A percentile compares a stretch with the other conserved stretches of the same genome.
Conservation (phyloP, 805 yeast genomes). For the Yarrowia divulgata region DNA sequence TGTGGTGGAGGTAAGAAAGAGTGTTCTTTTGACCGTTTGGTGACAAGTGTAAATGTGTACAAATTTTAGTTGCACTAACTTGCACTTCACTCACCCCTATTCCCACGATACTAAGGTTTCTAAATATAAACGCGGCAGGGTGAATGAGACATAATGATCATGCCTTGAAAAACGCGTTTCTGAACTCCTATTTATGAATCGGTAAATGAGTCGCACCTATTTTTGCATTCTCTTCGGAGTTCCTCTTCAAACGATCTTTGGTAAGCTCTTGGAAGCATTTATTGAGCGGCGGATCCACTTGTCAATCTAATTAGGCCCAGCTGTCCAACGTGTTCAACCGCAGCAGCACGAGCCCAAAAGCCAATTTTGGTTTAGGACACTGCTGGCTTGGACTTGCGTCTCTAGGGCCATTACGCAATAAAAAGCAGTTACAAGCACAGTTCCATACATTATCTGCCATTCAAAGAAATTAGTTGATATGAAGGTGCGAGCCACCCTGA, state of each 20-base stretch:
- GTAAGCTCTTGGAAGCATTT: neutral
- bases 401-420: constrained; percentile 25
- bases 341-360: constrained; percentile 36
- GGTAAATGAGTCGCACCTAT: neutral
- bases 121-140: constrained; percentile 38
- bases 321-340: constrained; percentile 35
- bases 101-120: constrained; percentile 34
- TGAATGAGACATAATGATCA: constrained; percentile 31
- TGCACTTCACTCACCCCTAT: constrained; percentile 33
- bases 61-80: constrained; percentile 32
- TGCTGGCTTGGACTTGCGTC: constrained; percentile 27
- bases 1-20: constrained; percentile 24
- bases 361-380: constrained; percentile 3
- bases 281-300: neutral
- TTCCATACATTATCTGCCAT: constrained; percentile 22
- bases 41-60: constrained; percentile 14
- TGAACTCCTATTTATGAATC: too few species aligned
- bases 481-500: neutral
- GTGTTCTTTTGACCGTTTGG: constrained; percentile 18
- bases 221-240: neutral
- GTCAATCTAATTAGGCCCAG: constrained; percentile 18
- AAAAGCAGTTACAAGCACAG: constrained; percentile 16
- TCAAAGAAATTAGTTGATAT: neutral
- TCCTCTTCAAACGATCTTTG: neutral
- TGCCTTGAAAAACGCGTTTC: constrained; percentile 8